Evolutionary conservation across 2,329 filamentous ascomycete genomes (phyloP), one percentile per base, ranked within the genome.

Genomic region (Xylaria sp.): DNA sequence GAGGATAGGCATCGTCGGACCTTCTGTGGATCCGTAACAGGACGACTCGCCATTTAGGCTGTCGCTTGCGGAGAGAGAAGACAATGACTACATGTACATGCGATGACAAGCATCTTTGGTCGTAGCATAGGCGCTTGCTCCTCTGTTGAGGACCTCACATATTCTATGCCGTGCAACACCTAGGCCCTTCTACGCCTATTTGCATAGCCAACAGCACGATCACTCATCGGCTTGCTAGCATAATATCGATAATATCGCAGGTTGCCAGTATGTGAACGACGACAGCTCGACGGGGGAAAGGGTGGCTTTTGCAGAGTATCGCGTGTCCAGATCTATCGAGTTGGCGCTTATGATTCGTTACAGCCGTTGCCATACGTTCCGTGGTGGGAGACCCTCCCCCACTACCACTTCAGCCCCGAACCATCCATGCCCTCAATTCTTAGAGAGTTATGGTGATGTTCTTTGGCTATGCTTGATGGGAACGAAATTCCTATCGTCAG

Each of bases 1-100:
- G 38, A 49, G 53, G 50, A 42, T 39, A 6, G 39, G 17, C 4
- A 59, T 44, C 49, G 66, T 61, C 54, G 62, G 57, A 62, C 31
- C 49, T 60, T 39, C 38, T 63, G 66, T 66, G 66, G 66, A 63
- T 56, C 66, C 50, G 54, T 56, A 55, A 29, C 31, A 63, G 36
- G 62, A 45, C 42, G 53, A 60, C 63, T 71, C 73, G 68, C 69
- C 61, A 68, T 76, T 75, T 75, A 73, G 73, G 73, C 73, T 75
- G 68, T 73, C 69, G 66, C 70, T 71, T 74, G 73, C 68, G 73
- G 70, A 55, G 58, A 67, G 68, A 63, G 67, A 61, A 44, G 56
- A 42, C 33, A 58, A 50, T 65, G 33, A 60, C 31, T 49, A 55
- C 22, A 50, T 54, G 29, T 42, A 42, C 44, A 66, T 61, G 61